A percentile compares a stretch with the other conserved stretches of the same genome.
phyloP scores from a whole-genome alignment of 106 monocot genomes.

The Dendrobium catenatum region DNA sequence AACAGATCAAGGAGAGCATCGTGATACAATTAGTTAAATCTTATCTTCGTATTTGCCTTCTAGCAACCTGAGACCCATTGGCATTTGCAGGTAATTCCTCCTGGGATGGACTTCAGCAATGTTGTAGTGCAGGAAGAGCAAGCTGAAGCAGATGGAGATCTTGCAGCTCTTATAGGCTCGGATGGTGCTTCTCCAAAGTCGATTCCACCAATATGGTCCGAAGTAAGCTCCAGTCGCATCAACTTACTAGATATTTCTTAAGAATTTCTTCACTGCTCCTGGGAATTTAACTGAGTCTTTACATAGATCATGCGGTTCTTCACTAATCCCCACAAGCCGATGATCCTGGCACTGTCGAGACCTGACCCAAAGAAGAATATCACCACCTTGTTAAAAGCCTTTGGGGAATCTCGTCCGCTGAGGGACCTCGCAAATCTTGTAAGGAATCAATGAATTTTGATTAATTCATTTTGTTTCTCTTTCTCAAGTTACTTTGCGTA shows the following conservation, averaged over 20 bases:
- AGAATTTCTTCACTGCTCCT: background rate
- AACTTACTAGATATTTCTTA: background rate
- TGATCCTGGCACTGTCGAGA: slow-evolving; percentile 84
- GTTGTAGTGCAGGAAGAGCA: slow-evolving; percentile 68
- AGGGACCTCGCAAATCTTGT: slow-evolving; percentile 94
- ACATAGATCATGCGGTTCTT: slow-evolving; percentile 74
- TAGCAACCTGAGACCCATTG: background rate
- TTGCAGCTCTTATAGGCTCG: slow-evolving; percentile 25
- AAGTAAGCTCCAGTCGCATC: slow-evolving; percentile 27
- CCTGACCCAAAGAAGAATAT: slow-evolving; percentile 98
- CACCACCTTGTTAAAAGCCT: slow-evolving; percentile 92
- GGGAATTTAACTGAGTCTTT: background rate
- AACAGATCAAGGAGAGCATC: too few species aligned
- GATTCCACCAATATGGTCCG: slow-evolving; percentile 70
- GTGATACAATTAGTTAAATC: background rate
- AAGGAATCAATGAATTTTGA: slow-evolving; percentile 15
- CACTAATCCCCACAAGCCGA: slow-evolving; percentile 97
- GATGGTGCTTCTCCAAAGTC: slow-evolving; percentile 60
- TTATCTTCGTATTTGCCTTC: background rate
- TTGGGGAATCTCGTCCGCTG: slow-evolving; percentile 83
- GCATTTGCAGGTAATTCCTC: slow-evolving; percentile 73
- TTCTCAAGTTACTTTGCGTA: background rate
- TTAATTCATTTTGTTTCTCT: background rate
- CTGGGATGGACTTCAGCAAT: slow-evolving; percentile 98
- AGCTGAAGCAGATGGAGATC: slow-evolving; percentile 46